Base-by-base conservation (phyloP, 2,329 filamentous ascomycete genomes). In the Raffaelea arxii region DNA sequence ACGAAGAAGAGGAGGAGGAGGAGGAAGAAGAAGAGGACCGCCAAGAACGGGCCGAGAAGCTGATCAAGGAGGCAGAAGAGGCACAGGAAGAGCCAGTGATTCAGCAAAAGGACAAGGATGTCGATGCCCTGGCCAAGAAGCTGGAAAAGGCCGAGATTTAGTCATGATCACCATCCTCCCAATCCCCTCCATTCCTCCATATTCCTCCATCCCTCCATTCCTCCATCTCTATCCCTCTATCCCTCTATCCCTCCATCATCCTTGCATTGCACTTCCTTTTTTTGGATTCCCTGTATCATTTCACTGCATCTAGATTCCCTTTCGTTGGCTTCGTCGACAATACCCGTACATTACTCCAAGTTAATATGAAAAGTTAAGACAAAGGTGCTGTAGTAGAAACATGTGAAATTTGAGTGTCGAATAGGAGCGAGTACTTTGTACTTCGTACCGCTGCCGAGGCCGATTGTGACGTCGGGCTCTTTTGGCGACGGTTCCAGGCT, bases 91-190 rank as follows among this genome's bases (percentile, higher is more conserved):
- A 89, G 64, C 83, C 85, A 36, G 78, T 82, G n/a, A 74, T 78
- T 16, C 77, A 83, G 62, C 65, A 77, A 54, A 76, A 86, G 64
- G 80, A 90, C 60, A 78, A 81, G 62, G 84, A 85, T 25, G 86
- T 97, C 35, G 89, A 96, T 57, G 81, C 80, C 40, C 69, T 97
- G 58, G 84, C 88, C 16, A 77, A 83, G 61, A 74, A 79, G 59
- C 67, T 97, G 55, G 78, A 76, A 51, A 90, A 90, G 75, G 85
- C 86, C 22, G 62, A 56, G 41, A 73, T 80, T 53, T 80, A 48
- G 53, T 30, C 16, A 18, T 25, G 22, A 30, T 23, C 24, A 19
- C 11, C 38, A 14, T 30, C 37, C 18, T 4, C 18, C 12, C n/a
- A n/a, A n/a, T n/a, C n/a, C n/a, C n/a, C n/a, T 21, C 12, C 21